Evolutionary conservation across 1,139 yeast genomes (phyloP).

Genomic region (Wickerhamomyces sp.): DNA sequence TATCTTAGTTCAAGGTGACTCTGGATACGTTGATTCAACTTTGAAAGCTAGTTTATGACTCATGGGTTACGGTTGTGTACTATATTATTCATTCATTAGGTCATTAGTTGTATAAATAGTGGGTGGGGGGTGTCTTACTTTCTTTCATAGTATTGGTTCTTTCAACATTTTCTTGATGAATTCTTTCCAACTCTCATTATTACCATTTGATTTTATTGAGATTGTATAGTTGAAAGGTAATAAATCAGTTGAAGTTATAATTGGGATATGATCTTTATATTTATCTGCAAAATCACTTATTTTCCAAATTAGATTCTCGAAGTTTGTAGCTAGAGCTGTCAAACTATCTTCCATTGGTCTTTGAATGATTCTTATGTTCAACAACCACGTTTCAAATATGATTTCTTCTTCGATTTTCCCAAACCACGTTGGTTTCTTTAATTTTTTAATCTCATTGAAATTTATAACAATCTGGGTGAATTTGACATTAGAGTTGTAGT

Average conservation of each 20-base stretch:
- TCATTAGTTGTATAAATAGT: too few species aligned
- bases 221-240: slow-evolving; percentile 63
- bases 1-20: slow-evolving; percentile 65
- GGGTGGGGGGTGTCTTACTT: not conserved
- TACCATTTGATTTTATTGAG: slow-evolving; percentile 22
- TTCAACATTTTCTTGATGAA: slow-evolving; percentile 21
- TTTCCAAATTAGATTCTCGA: slow-evolving; percentile 39
- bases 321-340: slow-evolving; percentile 23
- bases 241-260: slow-evolving; percentile 60
- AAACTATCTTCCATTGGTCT: not conserved
- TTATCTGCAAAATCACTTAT: slow-evolving; percentile 49
- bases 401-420: slow-evolving; percentile 34
- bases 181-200: slow-evolving; percentile 21
- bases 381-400: slow-evolving; percentile 48
- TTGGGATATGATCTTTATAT: slow-evolving; percentile 67
- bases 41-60: slow-evolving; percentile 23
- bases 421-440: slow-evolving; percentile 35
- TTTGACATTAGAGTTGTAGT: slow-evolving; percentile 8
- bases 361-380: slow-evolving; percentile 28
- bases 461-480: slow-evolving; percentile 27
- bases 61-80: not conserved
- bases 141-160: slow-evolving; percentile 9
- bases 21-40: slow-evolving; percentile 31
- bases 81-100: too few species aligned
- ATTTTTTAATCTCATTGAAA: slow-evolving; percentile 30